These are phyloP conservation scores for Alnus glutinosa DNA, from an alignment of 306 rosid species.

Conservation along the genomic window DNA sequence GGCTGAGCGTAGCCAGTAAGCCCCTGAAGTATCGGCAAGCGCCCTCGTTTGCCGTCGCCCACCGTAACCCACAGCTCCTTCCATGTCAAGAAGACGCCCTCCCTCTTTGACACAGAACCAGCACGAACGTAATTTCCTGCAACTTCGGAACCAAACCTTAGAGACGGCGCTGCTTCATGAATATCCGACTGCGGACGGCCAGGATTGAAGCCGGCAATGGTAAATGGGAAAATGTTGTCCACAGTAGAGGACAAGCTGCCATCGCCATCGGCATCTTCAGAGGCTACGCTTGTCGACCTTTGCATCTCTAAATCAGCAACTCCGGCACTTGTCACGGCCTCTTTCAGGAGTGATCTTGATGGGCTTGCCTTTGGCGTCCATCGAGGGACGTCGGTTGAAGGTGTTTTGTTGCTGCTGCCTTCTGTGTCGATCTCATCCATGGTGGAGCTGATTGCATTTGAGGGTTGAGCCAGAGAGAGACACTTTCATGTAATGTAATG, in stretches of 20 bases:
- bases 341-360: no score
- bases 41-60: slow-evolving; percentile 16
- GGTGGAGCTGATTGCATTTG: no score
- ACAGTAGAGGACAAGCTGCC: background rate
- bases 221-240: no score
- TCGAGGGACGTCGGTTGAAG: no score
- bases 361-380: no score
- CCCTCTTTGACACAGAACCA: background rate
- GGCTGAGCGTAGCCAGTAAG: slow-evolving; percentile 59
- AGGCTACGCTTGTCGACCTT: background rate
- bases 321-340: background rate
- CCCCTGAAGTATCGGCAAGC: slow-evolving; percentile 32
- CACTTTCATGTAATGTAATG: no score
- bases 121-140: background rate
- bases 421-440: no score
- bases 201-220: background rate
- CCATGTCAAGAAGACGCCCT: slow-evolving; percentile 33
- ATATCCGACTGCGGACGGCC: background rate
- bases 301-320: background rate
- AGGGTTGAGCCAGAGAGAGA: no score
- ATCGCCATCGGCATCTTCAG: slow-evolving; percentile 9
- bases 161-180: background rate
- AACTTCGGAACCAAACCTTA: background rate
- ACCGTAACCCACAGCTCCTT: slow-evolving; percentile 37
- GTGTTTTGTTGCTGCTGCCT: no score